phyloP scores from a whole-genome alignment of 2,329 filamentous ascomycete genomes.

The Aspergillus sp. region DNA sequence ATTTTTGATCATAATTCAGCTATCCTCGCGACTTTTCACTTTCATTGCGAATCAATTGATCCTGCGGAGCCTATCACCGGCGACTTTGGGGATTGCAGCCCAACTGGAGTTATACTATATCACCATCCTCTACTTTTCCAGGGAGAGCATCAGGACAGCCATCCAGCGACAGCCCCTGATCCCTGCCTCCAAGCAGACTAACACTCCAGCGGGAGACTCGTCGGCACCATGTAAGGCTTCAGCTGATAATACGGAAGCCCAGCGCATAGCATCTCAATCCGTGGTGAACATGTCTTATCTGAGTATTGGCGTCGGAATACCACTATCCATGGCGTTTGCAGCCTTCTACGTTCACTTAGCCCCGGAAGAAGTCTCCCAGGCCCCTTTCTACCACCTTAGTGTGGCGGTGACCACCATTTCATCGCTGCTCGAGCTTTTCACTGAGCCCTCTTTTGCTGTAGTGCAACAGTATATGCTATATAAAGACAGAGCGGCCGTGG shows the following conservation, averaged over 20 bases:
- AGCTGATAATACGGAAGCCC: constrained; percentile 17
- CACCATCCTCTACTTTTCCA: constrained; percentile 89
- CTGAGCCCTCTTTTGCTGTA: constrained; percentile 86
- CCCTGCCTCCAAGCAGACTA: constrained; percentile 8
- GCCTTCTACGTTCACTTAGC: constrained; percentile 63
- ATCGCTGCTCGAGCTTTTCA: constrained; percentile 70
- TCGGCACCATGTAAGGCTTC: constrained; percentile 7
- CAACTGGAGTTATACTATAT: constrained; percentile 93
- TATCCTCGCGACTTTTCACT: constrained; percentile 82
- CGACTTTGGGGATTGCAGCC: constrained; percentile 78
- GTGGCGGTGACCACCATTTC: constrained; percentile 57
- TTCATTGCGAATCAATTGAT: constrained; percentile 91
- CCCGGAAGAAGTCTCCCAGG: constrained; percentile 50
- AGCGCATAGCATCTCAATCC: constrained; percentile 57
- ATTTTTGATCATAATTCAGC: constrained; percentile 82
- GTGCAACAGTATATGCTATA: constrained; percentile 81
- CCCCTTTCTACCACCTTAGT: constrained; percentile 63
- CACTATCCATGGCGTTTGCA: constrained; percentile 64
- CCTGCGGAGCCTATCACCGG: constrained; percentile 81
- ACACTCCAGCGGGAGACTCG: constrained; percentile 12
- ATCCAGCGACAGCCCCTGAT: constrained; percentile 71
- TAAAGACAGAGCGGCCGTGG: constrained; percentile 74
- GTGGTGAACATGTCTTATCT: constrained; percentile 88
- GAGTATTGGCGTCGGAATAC: constrained; percentile 66
- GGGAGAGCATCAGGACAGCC: constrained; percentile 88